Base-by-base conservation (phyloP, 2,329 filamentous ascomycete genomes). In the Calonectria montana region DNA sequence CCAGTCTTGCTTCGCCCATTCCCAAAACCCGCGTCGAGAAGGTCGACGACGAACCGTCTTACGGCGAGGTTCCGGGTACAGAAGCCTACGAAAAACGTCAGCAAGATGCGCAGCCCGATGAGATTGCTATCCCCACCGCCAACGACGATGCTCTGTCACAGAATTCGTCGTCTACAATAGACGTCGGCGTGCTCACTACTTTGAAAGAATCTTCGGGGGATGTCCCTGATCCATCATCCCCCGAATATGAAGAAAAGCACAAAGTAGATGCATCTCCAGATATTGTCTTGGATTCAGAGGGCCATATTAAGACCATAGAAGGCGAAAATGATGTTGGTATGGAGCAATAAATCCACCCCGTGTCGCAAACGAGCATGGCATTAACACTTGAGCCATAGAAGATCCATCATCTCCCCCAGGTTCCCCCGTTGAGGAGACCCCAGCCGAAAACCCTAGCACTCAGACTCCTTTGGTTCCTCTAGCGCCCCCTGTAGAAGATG, bases 1-100 rank as follows among this genome's bases (percentile, higher is more conserved):
- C 83, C 10, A 83, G 81, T 7, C 78, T 81, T 47, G 82, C 80
- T 73, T 89, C 88, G 16, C 88, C 90, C 23, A 87, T 91, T 66
- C 91, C 90, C n/a, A 87, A 85, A 73, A 91, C 89, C 27, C 83
- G 89, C 66, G 86, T 91, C 39, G 89, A 92, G 79, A 90, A 87
- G 82, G 85, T 91, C 70, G 88, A 90, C 78, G 85, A 90, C 75
- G 78, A 79, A 41, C 80, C 81, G 8, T 76, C 89, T 47, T 88
- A 92, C 76, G 91, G 90, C 72, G 89, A 92, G 81, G 88, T 92
- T 47, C 90, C 90, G 2, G 90, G 89, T 39, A 92, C 90, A 6
- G 86, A 88, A 66, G 89, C 89, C 15, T 89, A 91, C 77, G 80
- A 87, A 43, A 85, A 87, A 81, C 86, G 90, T 76, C 87, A 87